Conservation (phyloP, 179 eudicot species). For the Spergularia azorica region DNA sequence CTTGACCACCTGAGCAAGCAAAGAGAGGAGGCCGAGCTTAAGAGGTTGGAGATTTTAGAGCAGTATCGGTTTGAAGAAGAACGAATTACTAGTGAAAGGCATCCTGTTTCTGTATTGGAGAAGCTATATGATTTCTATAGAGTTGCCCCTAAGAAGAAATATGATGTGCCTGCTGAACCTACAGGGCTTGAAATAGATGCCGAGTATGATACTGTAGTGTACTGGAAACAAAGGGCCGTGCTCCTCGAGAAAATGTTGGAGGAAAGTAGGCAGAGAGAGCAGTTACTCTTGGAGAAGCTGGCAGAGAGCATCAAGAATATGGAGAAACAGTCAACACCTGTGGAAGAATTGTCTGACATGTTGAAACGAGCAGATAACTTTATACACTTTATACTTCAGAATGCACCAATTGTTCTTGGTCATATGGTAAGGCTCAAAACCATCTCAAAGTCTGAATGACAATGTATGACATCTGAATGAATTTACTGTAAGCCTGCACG, state of each 20-base stretch:
- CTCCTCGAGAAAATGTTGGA: conserved; percentile 64
- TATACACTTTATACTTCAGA: conserved; percentile 87
- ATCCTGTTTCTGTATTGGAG: conserved; percentile 60
- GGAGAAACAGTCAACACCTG: conserved; percentile 79
- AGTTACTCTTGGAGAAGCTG: conserved; percentile 58
- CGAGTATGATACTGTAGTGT: conserved; percentile 58
- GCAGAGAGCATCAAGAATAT: conserved; percentile 68
- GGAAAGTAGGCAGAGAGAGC: conserved; percentile 71
- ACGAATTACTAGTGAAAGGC: conserved; percentile 48
- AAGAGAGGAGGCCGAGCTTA: conserved; percentile 72
- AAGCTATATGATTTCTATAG: conserved; percentile 54
- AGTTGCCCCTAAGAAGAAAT: conserved; percentile 52
- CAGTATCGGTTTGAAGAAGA: conserved; percentile 78
- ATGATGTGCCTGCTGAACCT: conserved; percentile 44
- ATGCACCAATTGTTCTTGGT: conserved; percentile 90
- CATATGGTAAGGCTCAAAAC: conserved; percentile 64
- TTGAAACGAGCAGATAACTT: conserved; percentile 83
- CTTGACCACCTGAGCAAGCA: conserved; percentile 73
- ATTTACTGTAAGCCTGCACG: background rate
- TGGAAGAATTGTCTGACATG: conserved; percentile 82
- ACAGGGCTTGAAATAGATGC: conserved; percentile 60
- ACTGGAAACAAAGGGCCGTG: conserved; percentile 76
- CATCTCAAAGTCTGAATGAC: background rate
- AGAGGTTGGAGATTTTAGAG: conserved; percentile 73
- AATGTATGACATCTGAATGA: background rate